phyloP scores from a whole-genome alignment of 768 basidiomycete genomes.

The Pisolithus tinctorius region DNA sequence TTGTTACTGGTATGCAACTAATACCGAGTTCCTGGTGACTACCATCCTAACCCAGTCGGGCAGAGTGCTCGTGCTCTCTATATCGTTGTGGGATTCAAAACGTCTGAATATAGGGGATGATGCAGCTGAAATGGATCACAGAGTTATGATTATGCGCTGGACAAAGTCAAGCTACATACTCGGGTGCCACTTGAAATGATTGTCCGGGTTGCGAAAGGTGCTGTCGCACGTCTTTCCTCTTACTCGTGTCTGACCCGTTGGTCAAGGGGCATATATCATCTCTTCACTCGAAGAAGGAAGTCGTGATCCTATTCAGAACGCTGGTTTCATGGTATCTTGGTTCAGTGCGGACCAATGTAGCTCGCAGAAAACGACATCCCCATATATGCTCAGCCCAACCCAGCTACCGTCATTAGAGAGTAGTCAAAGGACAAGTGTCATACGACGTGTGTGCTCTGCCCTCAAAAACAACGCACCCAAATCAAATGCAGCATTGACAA shows the following conservation, averaged over 20 bases:
- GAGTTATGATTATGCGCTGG: slow-evolving; percentile 92
- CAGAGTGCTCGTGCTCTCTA: slow-evolving; percentile 53
- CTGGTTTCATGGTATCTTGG: slow-evolving; percentile 84
- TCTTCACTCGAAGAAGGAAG: slow-evolving; percentile 91
- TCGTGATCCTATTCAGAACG: slow-evolving; percentile 81
- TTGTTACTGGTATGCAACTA: slow-evolving; percentile 65
- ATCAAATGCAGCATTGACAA: slow-evolving; percentile 7
- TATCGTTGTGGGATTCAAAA: slow-evolving; percentile 56
- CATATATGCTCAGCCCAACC: slow-evolving; percentile 59
- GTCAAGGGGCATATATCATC: slow-evolving; percentile 85
- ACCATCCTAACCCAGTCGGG: neutral
- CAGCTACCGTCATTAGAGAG: neutral
- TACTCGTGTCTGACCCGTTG: neutral
- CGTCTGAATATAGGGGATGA: neutral
- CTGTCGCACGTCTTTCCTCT: neutral
- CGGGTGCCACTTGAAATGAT: slow-evolving; percentile 85
- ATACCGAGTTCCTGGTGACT: neutral
- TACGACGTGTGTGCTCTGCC: neutral
- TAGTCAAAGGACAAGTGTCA: neutral
- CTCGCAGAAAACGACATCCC: slow-evolving; percentile 80
- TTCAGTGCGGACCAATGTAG: slow-evolving; percentile 54
- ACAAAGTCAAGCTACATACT: slow-evolving; percentile 86
- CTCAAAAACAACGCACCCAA: slow-evolving; percentile 19
- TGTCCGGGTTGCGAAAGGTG: slow-evolving; percentile 71
- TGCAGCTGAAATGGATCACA: slow-evolving; percentile 24